Evolutionary conservation across 2,329 filamentous ascomycete species (phyloP).

Genomic region (Tothia fuscella): DNA sequence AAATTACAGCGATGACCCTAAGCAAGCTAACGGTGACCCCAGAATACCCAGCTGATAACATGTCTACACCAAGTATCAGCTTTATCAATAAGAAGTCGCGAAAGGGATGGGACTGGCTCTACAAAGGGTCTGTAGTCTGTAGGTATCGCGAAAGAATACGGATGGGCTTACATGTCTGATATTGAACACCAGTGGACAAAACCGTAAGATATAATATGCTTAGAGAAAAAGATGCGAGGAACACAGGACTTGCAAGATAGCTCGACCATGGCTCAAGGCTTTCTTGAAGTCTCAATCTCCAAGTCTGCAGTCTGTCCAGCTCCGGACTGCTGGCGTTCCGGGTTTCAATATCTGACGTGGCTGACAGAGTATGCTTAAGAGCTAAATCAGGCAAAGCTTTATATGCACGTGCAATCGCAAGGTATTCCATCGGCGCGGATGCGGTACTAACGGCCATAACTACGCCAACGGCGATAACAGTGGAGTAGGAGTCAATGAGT

Average conservation of each 20-base stretch:
- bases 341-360: not conserved
- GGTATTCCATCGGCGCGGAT: slow-evolving; percentile 41
- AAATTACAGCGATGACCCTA: slow-evolving; percentile 39
- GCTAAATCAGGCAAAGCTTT: slow-evolving; percentile 20
- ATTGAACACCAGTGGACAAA: slow-evolving; percentile 47
- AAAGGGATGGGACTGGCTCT: too few species aligned
- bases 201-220: slow-evolving; percentile 52
- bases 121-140: too few species aligned
- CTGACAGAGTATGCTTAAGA: not conserved
- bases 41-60: slow-evolving; percentile 42
- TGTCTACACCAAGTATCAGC: too few species aligned
- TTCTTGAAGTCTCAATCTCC: slow-evolving; percentile 13
- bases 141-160: too few species aligned
- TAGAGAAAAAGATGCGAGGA: slow-evolving; percentile 48
- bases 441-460: slow-evolving; percentile 38
- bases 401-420: slow-evolving; percentile 33
- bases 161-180: too few species aligned
- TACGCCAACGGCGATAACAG: slow-evolving; percentile 35
- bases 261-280: slow-evolving; percentile 21
- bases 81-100: too few species aligned
- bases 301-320: not conserved
- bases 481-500: slow-evolving; percentile 33
- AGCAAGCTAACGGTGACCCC: slow-evolving; percentile 41
- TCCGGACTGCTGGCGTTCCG: too few species aligned
- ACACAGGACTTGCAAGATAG: slow-evolving; percentile 44